Conservation (phyloP, 345 rosid species). For the Brassica juncea region DNA sequence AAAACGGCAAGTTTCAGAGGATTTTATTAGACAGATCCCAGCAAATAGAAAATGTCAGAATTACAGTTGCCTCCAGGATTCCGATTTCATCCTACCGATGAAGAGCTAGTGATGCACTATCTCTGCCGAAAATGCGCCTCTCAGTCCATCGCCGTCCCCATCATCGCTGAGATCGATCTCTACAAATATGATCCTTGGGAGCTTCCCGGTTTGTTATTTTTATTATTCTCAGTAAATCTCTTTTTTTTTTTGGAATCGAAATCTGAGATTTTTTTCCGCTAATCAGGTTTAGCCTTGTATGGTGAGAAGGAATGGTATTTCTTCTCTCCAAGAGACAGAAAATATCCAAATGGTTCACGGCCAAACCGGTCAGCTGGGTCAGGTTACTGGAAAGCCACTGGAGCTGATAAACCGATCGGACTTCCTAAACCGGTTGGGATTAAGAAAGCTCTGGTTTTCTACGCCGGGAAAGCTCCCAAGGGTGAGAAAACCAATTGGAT, state of each 20-base stretch:
- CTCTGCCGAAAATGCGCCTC: constrained; percentile 81
- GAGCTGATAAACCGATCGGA: constrained; percentile 97
- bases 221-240: neutral
- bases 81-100: constrained; percentile 92
- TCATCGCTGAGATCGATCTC: constrained; percentile 83
- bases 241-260: neutral
- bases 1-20: constrained; percentile 9
- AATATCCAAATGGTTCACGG: constrained; percentile 93
- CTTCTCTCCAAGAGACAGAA: constrained; percentile 83
- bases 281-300: constrained; percentile 66
- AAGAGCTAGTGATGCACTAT: constrained; percentile 93
- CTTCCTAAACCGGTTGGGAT: constrained; percentile 80
- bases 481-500: constrained; percentile 99
- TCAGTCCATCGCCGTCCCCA: constrained; percentile 71
- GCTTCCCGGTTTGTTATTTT: constrained; percentile 63
- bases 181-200: constrained; percentile 92
- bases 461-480: constrained; percentile 86
- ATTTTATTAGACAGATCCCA: neutral
- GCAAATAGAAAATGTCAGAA: constrained; percentile 32
- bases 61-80: constrained; percentile 85
- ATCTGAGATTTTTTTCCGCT: neutral
- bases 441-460: constrained; percentile 90
- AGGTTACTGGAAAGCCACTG: constrained; percentile 98
- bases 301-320: constrained; percentile 99
- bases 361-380: constrained; percentile 91